These are phyloP conservation scores for Candida multigemmis DNA, from an alignment of 805 yeast genomes.

Conservation along the genomic window DNA sequence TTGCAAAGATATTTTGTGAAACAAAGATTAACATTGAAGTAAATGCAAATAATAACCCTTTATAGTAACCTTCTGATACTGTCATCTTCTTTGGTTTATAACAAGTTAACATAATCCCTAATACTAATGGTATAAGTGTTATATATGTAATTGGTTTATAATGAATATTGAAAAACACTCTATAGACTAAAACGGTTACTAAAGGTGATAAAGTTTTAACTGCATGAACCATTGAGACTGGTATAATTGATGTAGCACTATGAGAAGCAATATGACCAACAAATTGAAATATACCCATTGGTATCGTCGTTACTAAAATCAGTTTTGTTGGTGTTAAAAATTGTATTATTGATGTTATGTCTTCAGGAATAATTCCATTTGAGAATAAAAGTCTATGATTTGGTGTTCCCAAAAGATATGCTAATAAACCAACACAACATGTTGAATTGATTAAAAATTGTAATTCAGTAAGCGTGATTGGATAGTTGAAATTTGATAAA, in stretches of 20 bases:
- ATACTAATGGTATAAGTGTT: slow-evolving; percentile 68
- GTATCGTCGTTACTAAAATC: slow-evolving; percentile 62
- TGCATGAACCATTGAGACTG: slow-evolving; percentile 93
- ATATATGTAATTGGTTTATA: slow-evolving; percentile 64
- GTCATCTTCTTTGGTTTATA: slow-evolving; percentile 32
- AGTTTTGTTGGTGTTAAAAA: slow-evolving; percentile 47
- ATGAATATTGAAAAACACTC: slow-evolving; percentile 45
- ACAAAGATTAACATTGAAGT: slow-evolving; percentile 62
- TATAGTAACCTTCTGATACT: slow-evolving; percentile 11
- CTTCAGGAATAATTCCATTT: slow-evolving; percentile 38
- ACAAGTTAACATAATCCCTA: slow-evolving; percentile 81
- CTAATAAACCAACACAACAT: slow-evolving; percentile 38
- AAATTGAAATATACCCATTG: slow-evolving; percentile 93
- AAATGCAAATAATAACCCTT: slow-evolving; percentile 43
- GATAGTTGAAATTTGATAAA: slow-evolving; percentile 59
- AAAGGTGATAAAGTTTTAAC: slow-evolving; percentile 88
- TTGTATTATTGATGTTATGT: slow-evolving; percentile 16
- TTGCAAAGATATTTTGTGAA: slow-evolving; percentile 74
- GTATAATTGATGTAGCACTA: slow-evolving; percentile 84
- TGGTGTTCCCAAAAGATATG: slow-evolving; percentile 1
- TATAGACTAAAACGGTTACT: slow-evolving; percentile 75
- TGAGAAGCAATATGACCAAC: slow-evolving; percentile 87
- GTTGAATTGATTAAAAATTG: slow-evolving; percentile 71
- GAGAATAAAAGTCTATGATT: slow-evolving; percentile 18
- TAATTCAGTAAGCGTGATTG: slow-evolving; percentile 81